phyloP scores from a whole-genome alignment of 1,284 basidiomycete genomes.

The Trichosporon ovoides region DNA sequence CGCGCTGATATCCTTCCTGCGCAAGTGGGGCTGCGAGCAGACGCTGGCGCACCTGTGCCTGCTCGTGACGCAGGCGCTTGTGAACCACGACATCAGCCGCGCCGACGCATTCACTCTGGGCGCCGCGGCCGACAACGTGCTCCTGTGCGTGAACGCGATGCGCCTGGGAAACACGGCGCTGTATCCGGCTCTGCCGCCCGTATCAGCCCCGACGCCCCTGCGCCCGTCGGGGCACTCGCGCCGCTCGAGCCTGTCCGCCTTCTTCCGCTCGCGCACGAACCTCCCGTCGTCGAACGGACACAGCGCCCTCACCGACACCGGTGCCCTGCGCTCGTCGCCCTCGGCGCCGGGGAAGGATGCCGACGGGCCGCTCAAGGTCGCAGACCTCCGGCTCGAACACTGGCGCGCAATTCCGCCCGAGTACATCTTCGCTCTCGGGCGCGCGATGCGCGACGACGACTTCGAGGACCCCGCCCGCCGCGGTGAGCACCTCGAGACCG shows the following conservation, averaged over 20 bases:
- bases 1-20: neutral
- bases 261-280: neutral
- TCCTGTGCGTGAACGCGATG: constrained; percentile 1
- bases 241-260: neutral
- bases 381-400: neutral
- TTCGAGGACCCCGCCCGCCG: neutral
- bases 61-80: constrained; percentile 1
- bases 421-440: neutral
- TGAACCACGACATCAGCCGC: neutral
- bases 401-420: neutral
- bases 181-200: neutral
- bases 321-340: neutral
- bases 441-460: constrained; percentile 4
- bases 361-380: neutral
- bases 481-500: neutral
- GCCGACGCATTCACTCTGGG: neutral
- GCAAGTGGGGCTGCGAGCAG: constrained; percentile 3
- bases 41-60: neutral
- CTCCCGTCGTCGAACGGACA: neutral
- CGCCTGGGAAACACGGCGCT: neutral
- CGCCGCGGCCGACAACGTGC: neutral
- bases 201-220: no score
- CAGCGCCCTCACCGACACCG: neutral
- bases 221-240: neutral
- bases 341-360: neutral